Conservation (phyloP, 2,329 filamentous ascomycete species). For the Arthrobotrys musiformis region DNA sequence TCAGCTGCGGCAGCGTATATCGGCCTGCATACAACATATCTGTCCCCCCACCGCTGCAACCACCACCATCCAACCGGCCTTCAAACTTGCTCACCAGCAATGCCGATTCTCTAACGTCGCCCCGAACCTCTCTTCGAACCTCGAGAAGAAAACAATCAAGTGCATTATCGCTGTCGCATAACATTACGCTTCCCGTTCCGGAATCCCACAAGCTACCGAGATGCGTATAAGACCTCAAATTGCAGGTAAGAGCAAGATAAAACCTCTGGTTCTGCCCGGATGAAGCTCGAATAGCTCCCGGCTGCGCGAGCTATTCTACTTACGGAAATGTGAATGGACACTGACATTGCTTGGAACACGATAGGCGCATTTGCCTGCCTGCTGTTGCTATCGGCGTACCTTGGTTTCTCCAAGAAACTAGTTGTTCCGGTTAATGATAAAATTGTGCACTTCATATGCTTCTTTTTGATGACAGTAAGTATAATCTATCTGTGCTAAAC, state of each 20-base stretch:
- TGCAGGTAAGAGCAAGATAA: slow-evolving; percentile 26
- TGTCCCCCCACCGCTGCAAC: slow-evolving; percentile 33
- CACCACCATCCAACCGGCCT: too few relatives aligned
- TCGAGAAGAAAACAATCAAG: neutral
- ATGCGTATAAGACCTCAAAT: slow-evolving; percentile 54
- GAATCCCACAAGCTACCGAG: neutral
- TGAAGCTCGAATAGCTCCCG: neutral
- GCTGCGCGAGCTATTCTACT: neutral
- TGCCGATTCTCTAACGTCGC: slow-evolving; percentile 29
- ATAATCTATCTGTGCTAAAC: neutral
- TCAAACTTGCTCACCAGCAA: slow-evolving; percentile 15
- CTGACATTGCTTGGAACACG: neutral
- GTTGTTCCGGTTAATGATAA: slow-evolving; percentile 81
- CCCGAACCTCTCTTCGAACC: neutral
- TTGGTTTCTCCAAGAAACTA: slow-evolving; percentile 74
- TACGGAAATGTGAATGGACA: neutral
- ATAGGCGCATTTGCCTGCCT: slow-evolving; percentile 63
- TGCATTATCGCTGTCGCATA: slow-evolving; percentile 16
- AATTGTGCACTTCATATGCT: slow-evolving; percentile 83
- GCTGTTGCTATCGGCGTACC: slow-evolving; percentile 79
- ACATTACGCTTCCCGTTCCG: neutral
- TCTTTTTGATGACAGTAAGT: slow-evolving; percentile 83
- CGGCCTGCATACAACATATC: slow-evolving; percentile 32
- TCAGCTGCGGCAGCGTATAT: slow-evolving; percentile 1
- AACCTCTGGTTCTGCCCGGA: neutral